Evolutionary conservation across 805 yeast species (phyloP).

Genomic region (Saturnispora halmiae): DNA sequence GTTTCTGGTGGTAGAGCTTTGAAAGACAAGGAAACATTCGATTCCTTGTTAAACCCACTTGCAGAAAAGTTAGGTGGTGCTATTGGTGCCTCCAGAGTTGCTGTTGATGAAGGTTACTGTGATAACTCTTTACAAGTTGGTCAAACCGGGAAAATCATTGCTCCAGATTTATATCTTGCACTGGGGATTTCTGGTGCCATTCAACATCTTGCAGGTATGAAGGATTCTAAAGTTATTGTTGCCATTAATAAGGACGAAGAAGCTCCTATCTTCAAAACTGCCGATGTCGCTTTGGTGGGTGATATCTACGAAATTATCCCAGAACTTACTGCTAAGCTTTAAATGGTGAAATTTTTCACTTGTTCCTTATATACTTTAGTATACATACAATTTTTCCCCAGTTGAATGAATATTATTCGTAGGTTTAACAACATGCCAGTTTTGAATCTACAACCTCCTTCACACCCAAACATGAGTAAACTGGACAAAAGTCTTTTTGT

Average conservation of each 20-base stretch:
- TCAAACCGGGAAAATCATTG: slow-evolving; percentile 96
- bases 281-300: slow-evolving; percentile 85
- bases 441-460: slow-evolving; percentile 44
- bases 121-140: slow-evolving; percentile 97
- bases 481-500: slow-evolving; percentile 62
- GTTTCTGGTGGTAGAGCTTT: slow-evolving; percentile 94
- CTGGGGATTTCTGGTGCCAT: slow-evolving; percentile 96
- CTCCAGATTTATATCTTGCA: slow-evolving; percentile 90
- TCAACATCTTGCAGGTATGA: slow-evolving; percentile 98
- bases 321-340: slow-evolving; percentile 74
- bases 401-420: slow-evolving; percentile 5
- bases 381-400: neutral
- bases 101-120: slow-evolving; percentile 92
- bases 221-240: slow-evolving; percentile 86
- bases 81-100: slow-evolving; percentile 96
- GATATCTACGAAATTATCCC: slow-evolving; percentile 83
- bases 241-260: slow-evolving; percentile 93
- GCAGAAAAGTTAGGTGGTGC: slow-evolving; percentile 84
- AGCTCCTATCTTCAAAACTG: slow-evolving; percentile 85
- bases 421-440: neutral
- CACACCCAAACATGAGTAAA: slow-evolving; percentile 50
- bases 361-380: neutral
- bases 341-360: slow-evolving; percentile 10
- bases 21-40: slow-evolving; percentile 83
- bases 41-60: slow-evolving; percentile 64